Percentiles rank a stretch among this genome's conserved stretches.
phyloP scores from a whole-genome alignment of 1,139 yeast species.

The Pneumocystis murina region DNA sequence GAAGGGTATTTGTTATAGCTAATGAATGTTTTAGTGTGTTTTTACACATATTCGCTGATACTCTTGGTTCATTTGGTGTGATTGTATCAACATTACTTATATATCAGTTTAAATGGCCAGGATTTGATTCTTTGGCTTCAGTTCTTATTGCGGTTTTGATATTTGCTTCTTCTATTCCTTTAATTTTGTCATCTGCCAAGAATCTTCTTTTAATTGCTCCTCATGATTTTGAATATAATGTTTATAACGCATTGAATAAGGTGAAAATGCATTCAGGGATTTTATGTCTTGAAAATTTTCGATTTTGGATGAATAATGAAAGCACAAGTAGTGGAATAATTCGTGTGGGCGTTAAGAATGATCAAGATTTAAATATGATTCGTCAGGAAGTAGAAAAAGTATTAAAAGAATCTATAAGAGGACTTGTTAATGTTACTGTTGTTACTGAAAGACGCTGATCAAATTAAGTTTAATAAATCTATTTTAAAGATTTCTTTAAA shows the following conservation, averaged over 20 bases:
- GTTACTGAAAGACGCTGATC: not conserved
- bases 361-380: constrained; percentile 9
- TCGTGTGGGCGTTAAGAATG: constrained; percentile 16
- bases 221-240: not conserved
- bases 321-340: constrained; percentile 27
- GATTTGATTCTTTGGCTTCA: constrained; percentile 87
- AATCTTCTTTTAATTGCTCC: constrained; percentile 43
- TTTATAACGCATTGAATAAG: not conserved
- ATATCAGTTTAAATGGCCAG: constrained; percentile 34
- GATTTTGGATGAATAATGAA: constrained; percentile 70
- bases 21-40: constrained; percentile 29
- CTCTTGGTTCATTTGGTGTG: constrained; percentile 92
- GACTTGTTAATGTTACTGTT: constrained; percentile 7
- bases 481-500: too few relatives aligned
- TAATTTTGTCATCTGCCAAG: constrained; percentile 65
- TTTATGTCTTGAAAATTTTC: constrained; percentile 68
- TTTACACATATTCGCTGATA: constrained; percentile 84
- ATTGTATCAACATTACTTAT: constrained; percentile 61
- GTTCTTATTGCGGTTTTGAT: constrained; percentile 71
- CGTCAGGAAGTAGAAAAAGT: constrained; percentile 6
- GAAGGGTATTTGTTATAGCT: not conserved
- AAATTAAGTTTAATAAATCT: not conserved
- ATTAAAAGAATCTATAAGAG: constrained; percentile 33
- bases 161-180: constrained; percentile 66
- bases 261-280: not conserved